phyloP scores from a whole-genome alignment of 257 asterid species.

The Parsonsia alboflavescens region DNA sequence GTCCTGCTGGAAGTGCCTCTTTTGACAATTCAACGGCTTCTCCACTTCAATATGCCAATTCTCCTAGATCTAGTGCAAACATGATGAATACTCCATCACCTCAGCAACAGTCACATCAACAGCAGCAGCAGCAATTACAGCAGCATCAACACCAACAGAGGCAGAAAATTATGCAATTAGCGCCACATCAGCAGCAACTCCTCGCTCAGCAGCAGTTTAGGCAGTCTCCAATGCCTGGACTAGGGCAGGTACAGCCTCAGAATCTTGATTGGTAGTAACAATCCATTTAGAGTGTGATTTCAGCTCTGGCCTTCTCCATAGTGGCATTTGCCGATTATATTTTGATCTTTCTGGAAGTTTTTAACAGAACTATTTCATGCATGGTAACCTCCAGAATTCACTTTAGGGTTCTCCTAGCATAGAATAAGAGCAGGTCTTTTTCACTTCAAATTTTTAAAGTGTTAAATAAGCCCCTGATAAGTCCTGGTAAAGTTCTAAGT shows the following conservation, averaged over 20 bases:
- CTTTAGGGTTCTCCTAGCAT: neutral
- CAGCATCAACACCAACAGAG: constrained; percentile 45
- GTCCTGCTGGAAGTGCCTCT: constrained; percentile 52
- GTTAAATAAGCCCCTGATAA: no score
- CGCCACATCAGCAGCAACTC: constrained; percentile 76
- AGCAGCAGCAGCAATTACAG: constrained; percentile 43
- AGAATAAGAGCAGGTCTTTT: neutral
- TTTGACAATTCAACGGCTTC: constrained; percentile 81
- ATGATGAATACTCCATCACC: constrained; percentile 98
- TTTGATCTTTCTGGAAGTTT: neutral
- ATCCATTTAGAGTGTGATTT: neutral
- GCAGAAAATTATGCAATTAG: constrained; percentile 84
- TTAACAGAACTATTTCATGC: neutral
- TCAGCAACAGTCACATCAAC: constrained; percentile 69
- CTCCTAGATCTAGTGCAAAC: constrained; percentile 83
- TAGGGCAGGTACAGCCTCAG: constrained; percentile 66
- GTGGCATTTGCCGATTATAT: neutral
- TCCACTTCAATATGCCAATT: constrained; percentile 79
- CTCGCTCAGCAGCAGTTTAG: constrained; percentile 78
- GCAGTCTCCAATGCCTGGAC: constrained; percentile 71
- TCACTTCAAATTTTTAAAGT: no score
- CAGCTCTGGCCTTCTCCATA: neutral
- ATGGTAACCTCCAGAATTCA: neutral
- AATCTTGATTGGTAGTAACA: neutral
- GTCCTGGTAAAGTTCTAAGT: no score